phyloP scores from a whole-genome alignment of 2,329 filamentous ascomycete species.

The Talaromyces albobiverticillius region DNA sequence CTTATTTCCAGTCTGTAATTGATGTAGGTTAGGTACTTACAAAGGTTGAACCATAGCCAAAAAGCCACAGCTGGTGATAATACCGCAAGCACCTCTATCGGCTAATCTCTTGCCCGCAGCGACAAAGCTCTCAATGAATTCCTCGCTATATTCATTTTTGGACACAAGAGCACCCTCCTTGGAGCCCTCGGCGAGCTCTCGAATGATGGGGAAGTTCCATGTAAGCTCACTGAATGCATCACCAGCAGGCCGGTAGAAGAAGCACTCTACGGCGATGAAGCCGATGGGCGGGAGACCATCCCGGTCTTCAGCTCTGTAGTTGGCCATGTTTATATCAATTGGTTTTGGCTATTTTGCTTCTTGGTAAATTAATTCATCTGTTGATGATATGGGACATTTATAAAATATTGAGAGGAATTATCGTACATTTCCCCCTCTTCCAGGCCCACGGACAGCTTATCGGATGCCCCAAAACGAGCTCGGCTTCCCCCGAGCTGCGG shows the following conservation, averaged over 20 bases:
- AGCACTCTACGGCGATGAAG: conserved; percentile 36
- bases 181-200: conserved; percentile 31
- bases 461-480: too few relatives aligned
- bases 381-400: too few relatives aligned
- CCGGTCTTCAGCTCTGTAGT: conserved; percentile 8
- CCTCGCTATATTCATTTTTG: conserved; percentile 27
- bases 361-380: not conserved
- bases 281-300: conserved; percentile 4
- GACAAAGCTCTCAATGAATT: conserved; percentile 35
- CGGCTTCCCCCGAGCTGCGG: too few relatives aligned
- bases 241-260: conserved; percentile 34
- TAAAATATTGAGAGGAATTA: too few relatives aligned
- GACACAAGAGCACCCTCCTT: conserved; percentile 29
- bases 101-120: conserved; percentile 31
- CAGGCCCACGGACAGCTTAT: too few relatives aligned
- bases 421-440: too few relatives aligned
- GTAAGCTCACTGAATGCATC: conserved; percentile 36
- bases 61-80: conserved; percentile 42
- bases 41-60: conserved; percentile 34
- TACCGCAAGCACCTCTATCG: conserved; percentile 32
- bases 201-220: conserved; percentile 39
- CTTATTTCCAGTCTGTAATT: too few relatives aligned
- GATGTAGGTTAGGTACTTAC: too few relatives aligned
- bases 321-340: not conserved
- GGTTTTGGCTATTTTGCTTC: too few relatives aligned